phyloP scores from a whole-genome alignment of 176 grass and related monocot genomes.

The Otatea glauca region DNA sequence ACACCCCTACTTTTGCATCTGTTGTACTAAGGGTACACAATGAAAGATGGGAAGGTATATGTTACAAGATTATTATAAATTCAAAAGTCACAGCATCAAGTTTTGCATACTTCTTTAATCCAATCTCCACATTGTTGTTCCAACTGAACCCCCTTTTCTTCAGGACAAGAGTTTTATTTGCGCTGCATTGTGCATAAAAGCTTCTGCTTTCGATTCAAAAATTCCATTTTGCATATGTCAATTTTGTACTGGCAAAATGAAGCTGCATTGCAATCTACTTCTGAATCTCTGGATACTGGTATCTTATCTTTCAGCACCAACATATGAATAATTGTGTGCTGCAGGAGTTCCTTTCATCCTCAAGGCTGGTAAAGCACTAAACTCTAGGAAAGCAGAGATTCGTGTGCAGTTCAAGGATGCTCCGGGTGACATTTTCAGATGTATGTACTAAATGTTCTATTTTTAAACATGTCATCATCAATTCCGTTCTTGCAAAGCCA shows the following conservation, averaged over 20 bases:
- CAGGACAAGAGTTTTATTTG: background rate
- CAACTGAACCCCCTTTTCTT: conserved; percentile 9
- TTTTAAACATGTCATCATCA: background rate
- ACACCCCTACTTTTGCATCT: conserved; percentile 92
- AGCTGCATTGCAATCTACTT: background rate
- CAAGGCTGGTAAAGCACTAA: conserved; percentile 95
- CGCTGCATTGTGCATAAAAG: background rate
- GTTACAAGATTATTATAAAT: conserved; percentile 24
- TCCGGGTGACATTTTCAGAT: conserved; percentile 96
- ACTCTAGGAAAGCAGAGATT: conserved; percentile 92
- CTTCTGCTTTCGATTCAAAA: background rate
- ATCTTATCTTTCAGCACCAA: conserved; percentile 29
- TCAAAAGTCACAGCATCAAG: background rate
- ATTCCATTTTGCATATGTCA: background rate
- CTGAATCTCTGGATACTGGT: background rate
- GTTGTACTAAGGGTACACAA: conserved; percentile 80
- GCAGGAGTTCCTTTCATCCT: conserved; percentile 96
- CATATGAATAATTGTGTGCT: conserved; percentile 31
- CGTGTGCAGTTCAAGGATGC: conserved; percentile 98
- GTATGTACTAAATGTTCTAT: conserved; percentile 48
- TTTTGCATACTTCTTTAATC: background rate
- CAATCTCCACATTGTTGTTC: background rate
- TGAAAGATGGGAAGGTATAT: conserved; percentile 99
- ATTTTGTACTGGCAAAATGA: conserved; percentile 14
- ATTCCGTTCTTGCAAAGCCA: conserved; percentile 1